phyloP scores from a whole-genome alignment of 306 rosid genomes.

The Trichosanthes cucumerina region DNA sequence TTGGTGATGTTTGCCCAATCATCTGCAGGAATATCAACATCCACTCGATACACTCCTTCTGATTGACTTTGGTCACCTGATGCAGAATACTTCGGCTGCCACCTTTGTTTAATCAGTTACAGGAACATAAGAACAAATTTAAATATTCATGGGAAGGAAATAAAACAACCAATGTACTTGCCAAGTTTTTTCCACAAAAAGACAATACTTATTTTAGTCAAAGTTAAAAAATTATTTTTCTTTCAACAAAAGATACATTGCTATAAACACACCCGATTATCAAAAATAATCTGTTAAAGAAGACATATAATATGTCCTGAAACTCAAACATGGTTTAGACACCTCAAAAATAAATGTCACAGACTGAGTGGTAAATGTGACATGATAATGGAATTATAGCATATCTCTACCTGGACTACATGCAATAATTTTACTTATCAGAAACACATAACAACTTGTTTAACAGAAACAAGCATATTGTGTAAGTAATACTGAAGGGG shows the following conservation, averaged over 20 bases:
- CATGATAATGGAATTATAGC: not conserved
- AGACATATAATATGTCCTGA: not conserved
- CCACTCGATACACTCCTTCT: slow-evolving; percentile 61
- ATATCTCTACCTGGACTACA: not conserved
- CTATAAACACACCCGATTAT: not conserved
- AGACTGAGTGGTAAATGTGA: not conserved
- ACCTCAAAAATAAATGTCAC: not conserved
- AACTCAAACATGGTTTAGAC: not conserved
- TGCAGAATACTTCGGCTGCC: slow-evolving; percentile 52
- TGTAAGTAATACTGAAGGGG: not conserved
- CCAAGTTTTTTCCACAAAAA: not conserved
- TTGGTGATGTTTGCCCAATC: slow-evolving; percentile 63
- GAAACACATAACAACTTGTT: not conserved
- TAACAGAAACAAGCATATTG: not conserved
- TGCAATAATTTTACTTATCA: not conserved
- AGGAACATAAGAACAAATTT: slow-evolving; percentile 29
- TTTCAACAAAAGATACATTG: not conserved
- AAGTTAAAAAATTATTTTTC: not conserved
- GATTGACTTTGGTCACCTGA: slow-evolving; percentile 30
- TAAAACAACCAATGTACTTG: not conserved
- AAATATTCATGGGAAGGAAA: not conserved
- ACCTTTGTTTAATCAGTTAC: slow-evolving; percentile 58
- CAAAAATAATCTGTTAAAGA: not conserved
- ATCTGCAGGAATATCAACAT: slow-evolving; percentile 81
- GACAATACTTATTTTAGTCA: not conserved